A percentile compares a stretch with the other conserved stretches of the same genome.
Conservation (phyloP, 805 yeast genomes). For the Metschnikowia reukaufii region DNA sequence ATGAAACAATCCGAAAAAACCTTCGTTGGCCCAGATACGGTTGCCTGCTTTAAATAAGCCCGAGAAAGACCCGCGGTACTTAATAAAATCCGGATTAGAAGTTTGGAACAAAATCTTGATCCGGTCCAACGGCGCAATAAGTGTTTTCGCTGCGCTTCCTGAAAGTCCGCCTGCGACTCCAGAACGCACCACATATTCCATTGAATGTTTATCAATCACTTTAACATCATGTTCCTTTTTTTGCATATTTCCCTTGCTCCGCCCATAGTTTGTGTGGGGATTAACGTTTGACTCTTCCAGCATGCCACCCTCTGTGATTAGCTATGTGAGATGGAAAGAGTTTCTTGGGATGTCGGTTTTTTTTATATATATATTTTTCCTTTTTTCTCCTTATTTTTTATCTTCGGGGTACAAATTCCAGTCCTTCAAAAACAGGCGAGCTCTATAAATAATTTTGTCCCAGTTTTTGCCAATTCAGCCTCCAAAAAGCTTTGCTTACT, state of each 20-base stretch:
- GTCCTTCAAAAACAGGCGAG: too few relatives aligned
- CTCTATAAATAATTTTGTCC: too few relatives aligned
- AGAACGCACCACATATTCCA: conserved; percentile 77
- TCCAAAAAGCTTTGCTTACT: conserved; percentile 8
- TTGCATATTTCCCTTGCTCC: background rate
- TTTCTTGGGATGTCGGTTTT: too few relatives aligned
- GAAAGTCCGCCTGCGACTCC: conserved; percentile 96
- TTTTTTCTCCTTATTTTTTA: background rate
- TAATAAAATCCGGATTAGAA: conserved; percentile 80
- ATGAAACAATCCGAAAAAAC: conserved; percentile 79
- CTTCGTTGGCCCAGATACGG: conserved; percentile 67
- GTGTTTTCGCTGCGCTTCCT: conserved; percentile 93
- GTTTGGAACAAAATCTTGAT: conserved; percentile 95
- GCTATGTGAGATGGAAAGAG: background rate
- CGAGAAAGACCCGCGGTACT: conserved; percentile 73
- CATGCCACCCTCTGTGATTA: conserved; percentile 4
- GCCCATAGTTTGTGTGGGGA: conserved; percentile 2
- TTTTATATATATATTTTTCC: too few relatives aligned
- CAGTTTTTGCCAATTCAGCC: too few relatives aligned
- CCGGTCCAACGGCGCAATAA: conserved; percentile 93
- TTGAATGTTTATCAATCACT: conserved; percentile 62
- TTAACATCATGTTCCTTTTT: conserved; percentile 17
- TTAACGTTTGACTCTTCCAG: conserved; percentile 8
- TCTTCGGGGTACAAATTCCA: conserved; percentile 1
- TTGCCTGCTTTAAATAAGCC: conserved; percentile 76